Conservation (phyloP, 169 alveolate genomes). For the Plasmodium sp. region DNA sequence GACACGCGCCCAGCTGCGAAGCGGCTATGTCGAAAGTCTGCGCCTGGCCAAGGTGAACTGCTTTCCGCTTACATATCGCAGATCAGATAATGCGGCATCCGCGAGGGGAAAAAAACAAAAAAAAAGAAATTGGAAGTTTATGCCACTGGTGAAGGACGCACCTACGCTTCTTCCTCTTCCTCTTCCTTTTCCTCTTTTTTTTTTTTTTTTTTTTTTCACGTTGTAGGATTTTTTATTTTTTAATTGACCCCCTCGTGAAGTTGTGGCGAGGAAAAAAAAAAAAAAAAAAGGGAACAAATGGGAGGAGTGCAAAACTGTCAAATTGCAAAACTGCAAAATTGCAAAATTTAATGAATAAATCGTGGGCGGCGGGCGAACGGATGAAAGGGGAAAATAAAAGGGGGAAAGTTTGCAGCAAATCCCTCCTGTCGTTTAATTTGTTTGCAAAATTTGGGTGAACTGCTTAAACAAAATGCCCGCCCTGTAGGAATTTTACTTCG, state of each 20-base stretch:
- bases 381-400: not conserved
- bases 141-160: not conserved
- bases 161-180: not conserved
- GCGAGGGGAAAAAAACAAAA: not conserved
- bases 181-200: not conserved
- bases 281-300: not conserved
- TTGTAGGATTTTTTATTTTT: not conserved
- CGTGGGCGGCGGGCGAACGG: not conserved
- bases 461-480: conserved; percentile 3
- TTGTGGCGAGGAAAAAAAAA: not conserved
- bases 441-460: not conserved
- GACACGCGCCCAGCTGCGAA: not conserved
- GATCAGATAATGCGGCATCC: not conserved
- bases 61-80: not conserved
- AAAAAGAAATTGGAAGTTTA: not conserved
- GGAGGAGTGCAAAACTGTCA: not conserved
- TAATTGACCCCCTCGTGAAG: not conserved
- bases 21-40: not conserved
- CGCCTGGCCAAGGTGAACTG: not conserved
- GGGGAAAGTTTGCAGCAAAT: not conserved
- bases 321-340: not conserved
- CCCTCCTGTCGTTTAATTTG: not conserved
- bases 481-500: not conserved
- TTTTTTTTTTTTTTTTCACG: not conserved
- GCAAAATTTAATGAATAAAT: not conserved